phyloP scores from a whole-genome alignment of 176 grass and related monocot genomes.

The Oryza meridionalis region DNA sequence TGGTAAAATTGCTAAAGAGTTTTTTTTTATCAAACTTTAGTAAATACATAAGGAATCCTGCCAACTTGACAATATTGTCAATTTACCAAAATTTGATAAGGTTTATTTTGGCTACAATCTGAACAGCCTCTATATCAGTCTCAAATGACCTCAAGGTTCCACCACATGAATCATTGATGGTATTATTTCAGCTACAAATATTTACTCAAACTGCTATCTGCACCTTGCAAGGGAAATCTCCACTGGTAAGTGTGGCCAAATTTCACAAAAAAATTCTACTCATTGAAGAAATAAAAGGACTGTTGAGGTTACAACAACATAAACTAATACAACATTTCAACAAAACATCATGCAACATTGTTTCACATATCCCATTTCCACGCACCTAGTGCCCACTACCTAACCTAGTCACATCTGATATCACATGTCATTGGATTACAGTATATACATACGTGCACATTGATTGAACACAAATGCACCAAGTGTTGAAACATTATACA shows the following conservation, averaged over 20 bases:
- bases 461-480: constrained; percentile 56
- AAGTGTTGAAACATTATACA: constrained; percentile 53
- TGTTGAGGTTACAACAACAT: background rate
- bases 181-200: background rate
- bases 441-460: constrained; percentile 51
- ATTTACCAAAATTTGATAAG: too few species aligned
- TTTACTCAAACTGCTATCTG: background rate
- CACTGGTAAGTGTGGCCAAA: background rate
- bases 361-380: constrained; percentile 25
- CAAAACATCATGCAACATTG: constrained; percentile 36
- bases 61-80: too few species aligned
- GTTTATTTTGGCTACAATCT: too few species aligned
- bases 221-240: background rate
- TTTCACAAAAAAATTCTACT: background rate
- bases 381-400: constrained; percentile 21
- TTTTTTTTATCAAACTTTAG: too few species aligned
- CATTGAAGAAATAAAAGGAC: background rate
- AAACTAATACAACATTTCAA: constrained; percentile 35
- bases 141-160: background rate
- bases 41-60: too few species aligned
- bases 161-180: background rate
- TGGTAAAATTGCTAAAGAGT: too few species aligned
- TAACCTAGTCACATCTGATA: constrained; percentile 49
- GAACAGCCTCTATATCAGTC: background rate
- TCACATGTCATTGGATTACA: constrained; percentile 39